phyloP scores from a whole-genome alignment of 1,284 basidiomycete species.

The Gymnopus androsaceus region DNA sequence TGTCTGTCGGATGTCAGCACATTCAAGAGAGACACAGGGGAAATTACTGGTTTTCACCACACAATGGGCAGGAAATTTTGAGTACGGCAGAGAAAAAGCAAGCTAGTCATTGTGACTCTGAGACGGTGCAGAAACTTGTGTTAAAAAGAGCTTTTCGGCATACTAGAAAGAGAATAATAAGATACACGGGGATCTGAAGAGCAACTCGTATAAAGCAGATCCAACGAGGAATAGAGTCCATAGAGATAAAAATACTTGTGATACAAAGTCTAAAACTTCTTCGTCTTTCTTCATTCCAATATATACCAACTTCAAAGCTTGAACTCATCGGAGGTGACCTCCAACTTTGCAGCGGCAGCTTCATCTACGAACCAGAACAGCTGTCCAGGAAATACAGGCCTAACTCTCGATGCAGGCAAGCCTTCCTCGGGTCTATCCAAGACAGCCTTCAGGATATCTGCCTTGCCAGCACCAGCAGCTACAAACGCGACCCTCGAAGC shows the following conservation, averaged over 20 bases:
- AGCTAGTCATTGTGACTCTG: too few relatives aligned
- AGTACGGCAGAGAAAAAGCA: too few relatives aligned
- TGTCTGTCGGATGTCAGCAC: too few relatives aligned
- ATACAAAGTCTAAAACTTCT: not conserved
- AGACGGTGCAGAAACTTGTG: too few relatives aligned
- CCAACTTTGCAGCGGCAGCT: slow-evolving; percentile 68
- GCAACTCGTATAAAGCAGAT: too few relatives aligned
- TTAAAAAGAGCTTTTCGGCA: too few relatives aligned
- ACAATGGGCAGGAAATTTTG: too few relatives aligned
- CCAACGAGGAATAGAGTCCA: not conserved
- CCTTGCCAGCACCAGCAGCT: slow-evolving; percentile 82
- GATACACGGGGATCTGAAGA: too few relatives aligned
- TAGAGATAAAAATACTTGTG: slow-evolving; percentile 1
- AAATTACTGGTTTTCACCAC: too few relatives aligned
- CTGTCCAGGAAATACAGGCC: slow-evolving; percentile 78
- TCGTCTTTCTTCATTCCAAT: not conserved
- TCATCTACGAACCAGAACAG: slow-evolving; percentile 93
- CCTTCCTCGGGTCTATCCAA: slow-evolving; percentile 82
- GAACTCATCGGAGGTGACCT: slow-evolving; percentile 57
- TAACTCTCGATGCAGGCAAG: slow-evolving; percentile 84
- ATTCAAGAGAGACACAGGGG: too few relatives aligned
- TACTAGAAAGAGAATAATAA: too few relatives aligned
- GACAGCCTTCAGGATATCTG: slow-evolving; percentile 72
- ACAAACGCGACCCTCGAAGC: slow-evolving; percentile 89
- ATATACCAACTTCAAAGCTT: slow-evolving; percentile 39